Evolutionary conservation across 192 early-diverging fungal species (phyloP), one percentile per base, ranked within the genome.

Genomic region (Rhizoclosmatium globosum): DNA sequence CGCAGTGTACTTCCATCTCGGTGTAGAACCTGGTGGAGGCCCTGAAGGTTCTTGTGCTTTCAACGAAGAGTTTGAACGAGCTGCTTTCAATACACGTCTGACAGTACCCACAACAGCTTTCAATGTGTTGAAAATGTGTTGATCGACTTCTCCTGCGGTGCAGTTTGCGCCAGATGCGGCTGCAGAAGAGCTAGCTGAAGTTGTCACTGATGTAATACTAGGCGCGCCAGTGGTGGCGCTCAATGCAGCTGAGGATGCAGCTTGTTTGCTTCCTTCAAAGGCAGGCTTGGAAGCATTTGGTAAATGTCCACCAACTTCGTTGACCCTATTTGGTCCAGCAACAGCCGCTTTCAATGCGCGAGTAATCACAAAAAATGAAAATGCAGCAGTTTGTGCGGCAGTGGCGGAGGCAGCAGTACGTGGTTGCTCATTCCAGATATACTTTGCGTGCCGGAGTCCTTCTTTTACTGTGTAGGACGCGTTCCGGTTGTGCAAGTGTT

Each of bases 1-100:
- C 6, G 53, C 42, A 2, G 74, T 71, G 31, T 56, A 46, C 15
- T 66, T 17, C 79, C 79, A 81, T 23, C 68, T 17, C 13, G 79
- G 70, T 39, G 70, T 1, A 6, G 23, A 56, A 56, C 19, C 19
- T 9, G 19, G 19, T n/a, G 53, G 19, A n/a, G 60, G 38, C 7
- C 21, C 19, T 39, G 60, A 21, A 7, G 60, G 21, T 39, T 19
- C 38, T 9, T 62, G 53, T 56, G 9, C 11, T 56, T n/a, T 56
- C 19, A 56, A n/a, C 0, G 53, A 15, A n/a, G 9, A 15, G 53
- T 1, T 56, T 0, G 53, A 56, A 15, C 53, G 11, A 9, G 1
- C 53, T 9, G 53, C 1, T 19, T 31, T 39, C 67, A 68, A 48
- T 6, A 47, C 45, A 3, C 45, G 17, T 46, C 67, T 45, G 0